Conservation (phyloP, 768 basidiomycete species). For the Sutorius australiensis region DNA sequence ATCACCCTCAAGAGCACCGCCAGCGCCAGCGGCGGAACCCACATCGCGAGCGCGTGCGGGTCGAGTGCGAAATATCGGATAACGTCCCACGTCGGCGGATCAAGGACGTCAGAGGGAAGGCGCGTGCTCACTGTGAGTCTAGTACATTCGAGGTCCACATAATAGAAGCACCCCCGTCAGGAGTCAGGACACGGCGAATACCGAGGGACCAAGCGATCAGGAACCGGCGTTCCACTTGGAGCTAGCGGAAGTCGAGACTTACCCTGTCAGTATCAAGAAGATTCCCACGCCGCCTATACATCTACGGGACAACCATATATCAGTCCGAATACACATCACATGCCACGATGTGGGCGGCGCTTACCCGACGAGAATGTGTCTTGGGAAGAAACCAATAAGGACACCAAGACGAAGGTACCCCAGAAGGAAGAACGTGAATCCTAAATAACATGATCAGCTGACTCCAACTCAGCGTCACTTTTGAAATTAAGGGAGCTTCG, state of each 20-base stretch:
- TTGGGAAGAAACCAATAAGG: conserved; percentile 91
- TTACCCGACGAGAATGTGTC: conserved; percentile 94
- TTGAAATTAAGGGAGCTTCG: conserved; percentile 13
- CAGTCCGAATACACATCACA: neutral
- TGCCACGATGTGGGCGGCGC: conserved; percentile 20
- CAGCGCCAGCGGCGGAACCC: conserved; percentile 74
- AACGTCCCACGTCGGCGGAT: conserved; percentile 55
- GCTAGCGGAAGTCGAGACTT: conserved; percentile 25
- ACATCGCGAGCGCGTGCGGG: conserved; percentile 61
- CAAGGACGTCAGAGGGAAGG: conserved; percentile 73
- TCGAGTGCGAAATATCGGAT: conserved; percentile 67
- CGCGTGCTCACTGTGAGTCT: conserved; percentile 84
- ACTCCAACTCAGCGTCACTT: neutral
- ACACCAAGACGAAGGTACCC: conserved; percentile 80
- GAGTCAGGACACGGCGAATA: neutral
- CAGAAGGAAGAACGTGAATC: conserved; percentile 77
- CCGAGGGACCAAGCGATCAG: neutral
- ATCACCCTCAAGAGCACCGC: conserved; percentile 77
- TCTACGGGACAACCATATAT: conserved; percentile 28
- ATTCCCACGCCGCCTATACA: conserved; percentile 96
- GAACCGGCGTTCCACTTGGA: neutral
- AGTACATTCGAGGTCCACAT: neutral
- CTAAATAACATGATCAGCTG: conserved; percentile 16
- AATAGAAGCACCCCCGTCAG: neutral
- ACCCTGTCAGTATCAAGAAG: conserved; percentile 90